Evolutionary conservation across 805 yeast species (phyloP).

Genomic region (Yarrowia sp.): DNA sequence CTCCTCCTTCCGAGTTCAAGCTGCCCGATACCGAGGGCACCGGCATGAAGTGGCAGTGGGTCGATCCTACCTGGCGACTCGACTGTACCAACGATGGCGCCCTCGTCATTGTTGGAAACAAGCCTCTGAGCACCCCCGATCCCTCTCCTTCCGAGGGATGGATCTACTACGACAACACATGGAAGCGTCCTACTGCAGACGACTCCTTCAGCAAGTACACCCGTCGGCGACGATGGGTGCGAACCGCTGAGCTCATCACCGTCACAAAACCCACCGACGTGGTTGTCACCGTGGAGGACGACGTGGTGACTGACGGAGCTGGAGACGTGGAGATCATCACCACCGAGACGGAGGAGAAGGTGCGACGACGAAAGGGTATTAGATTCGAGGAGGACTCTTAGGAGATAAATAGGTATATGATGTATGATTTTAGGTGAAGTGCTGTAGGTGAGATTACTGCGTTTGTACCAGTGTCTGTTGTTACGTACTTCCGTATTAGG

Average conservation of each 20-base stretch:
- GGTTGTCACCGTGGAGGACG: constrained; percentile 8
- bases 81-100: constrained; percentile 91
- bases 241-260: constrained; percentile 67
- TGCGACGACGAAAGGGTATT: constrained; percentile 42
- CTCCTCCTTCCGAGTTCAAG: constrained; percentile 76
- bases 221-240: constrained; percentile 92
- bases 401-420: constrained; percentile 4
- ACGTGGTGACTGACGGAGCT: constrained; percentile 10
- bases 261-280: constrained; percentile 37
- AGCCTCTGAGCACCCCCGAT: constrained; percentile 58
- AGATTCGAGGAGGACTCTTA: constrained; percentile 42
- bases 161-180: constrained; percentile 88
- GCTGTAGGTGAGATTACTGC: background rate
- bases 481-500: background rate
- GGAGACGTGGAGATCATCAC: constrained; percentile 31
- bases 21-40: constrained; percentile 75
- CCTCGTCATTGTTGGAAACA: constrained; percentile 61
- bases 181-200: constrained; percentile 90
- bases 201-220: constrained; percentile 91
- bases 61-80: constrained; percentile 88
- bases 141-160: constrained; percentile 85
- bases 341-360: constrained; percentile 28
- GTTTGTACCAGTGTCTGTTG: background rate
- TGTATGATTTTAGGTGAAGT: background rate
- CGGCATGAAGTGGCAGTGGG: constrained; percentile 92